Conservation (phyloP, 2,329 filamentous ascomycete species). For the Paraphoma sp. region DNA sequence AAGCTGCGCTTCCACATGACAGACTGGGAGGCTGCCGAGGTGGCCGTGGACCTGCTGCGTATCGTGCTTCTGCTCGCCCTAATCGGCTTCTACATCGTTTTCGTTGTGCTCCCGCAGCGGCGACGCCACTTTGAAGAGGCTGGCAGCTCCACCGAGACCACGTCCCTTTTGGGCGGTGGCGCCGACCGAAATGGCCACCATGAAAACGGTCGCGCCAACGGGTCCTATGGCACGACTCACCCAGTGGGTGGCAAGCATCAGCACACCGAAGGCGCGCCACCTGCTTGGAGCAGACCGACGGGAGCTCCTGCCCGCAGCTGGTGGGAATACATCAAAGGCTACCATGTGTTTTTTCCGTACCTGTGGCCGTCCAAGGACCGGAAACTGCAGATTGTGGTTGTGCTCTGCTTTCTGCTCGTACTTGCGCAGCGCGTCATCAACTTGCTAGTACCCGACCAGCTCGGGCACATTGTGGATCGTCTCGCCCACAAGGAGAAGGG, state of each 20-base stretch:
- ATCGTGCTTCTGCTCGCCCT: constrained; percentile 70
- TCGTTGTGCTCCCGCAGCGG: constrained; percentile 49
- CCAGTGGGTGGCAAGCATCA: constrained; percentile 52
- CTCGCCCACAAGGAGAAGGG: constrained; percentile 61
- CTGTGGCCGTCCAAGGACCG: constrained; percentile 88
- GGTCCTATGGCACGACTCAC: constrained; percentile 60
- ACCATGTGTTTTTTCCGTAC: constrained; percentile 94
- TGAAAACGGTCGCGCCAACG: constrained; percentile 58
- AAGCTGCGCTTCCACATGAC: constrained; percentile 50
- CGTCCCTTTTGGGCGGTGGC: constrained; percentile 64
- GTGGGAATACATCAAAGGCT: constrained; percentile 95
- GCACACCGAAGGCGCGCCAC: constrained; percentile 65
- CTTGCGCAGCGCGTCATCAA: constrained; percentile 84
- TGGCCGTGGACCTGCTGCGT: constrained; percentile 71
- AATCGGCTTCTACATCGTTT: constrained; percentile 64
- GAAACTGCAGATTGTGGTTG: constrained; percentile 76
- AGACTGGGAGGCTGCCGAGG: constrained; percentile 69
- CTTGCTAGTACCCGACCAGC: constrained; percentile 81
- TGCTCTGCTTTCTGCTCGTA: constrained; percentile 83
- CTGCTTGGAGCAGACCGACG: constrained; percentile 87
- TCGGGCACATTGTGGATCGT: constrained; percentile 78
- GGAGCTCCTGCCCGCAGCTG: constrained; percentile 87
- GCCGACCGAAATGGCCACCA: constrained; percentile 51
- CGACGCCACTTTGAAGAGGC: constrained; percentile 24
- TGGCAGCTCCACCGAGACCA: constrained; percentile 60